phyloP scores from a whole-genome alignment of 2,329 filamentous ascomycete genomes.

The Talaromyces sp. region DNA sequence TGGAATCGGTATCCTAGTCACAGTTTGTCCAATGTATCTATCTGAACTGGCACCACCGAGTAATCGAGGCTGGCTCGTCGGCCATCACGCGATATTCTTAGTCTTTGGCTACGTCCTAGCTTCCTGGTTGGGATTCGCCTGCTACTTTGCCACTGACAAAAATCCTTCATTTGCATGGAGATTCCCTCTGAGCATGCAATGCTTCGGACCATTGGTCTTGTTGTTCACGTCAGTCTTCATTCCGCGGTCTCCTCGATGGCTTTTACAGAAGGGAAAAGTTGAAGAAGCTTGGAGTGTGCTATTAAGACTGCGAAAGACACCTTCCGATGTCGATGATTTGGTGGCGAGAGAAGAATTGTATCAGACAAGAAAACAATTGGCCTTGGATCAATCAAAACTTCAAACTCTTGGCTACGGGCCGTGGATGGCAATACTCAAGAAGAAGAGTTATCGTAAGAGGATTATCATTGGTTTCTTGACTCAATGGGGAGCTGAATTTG shows the following conservation, averaged over 20 bases:
- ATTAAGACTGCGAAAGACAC: conserved; percentile 36
- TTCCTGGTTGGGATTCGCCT: conserved; percentile 45
- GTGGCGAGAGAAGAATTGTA: conserved; percentile 47
- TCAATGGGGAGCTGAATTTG: conserved; percentile 54
- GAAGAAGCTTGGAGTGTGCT: conserved; percentile 48
- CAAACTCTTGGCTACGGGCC: conserved; percentile 37
- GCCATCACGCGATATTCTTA: conserved; percentile 47
- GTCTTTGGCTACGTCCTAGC: conserved; percentile 48
- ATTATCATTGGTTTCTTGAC: conserved; percentile 53
- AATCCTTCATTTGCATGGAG: conserved; percentile 45
- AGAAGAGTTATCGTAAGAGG: conserved; percentile 49
- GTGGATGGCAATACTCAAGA: conserved; percentile 47
- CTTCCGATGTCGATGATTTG: conserved; percentile 40
- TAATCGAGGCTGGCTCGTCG: conserved; percentile 45
- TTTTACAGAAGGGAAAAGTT: conserved; percentile 45
- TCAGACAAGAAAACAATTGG: conserved; percentile 47
- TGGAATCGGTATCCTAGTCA: conserved; percentile 43
- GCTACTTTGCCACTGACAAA: conserved; percentile 39
- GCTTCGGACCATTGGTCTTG: conserved; percentile 39
- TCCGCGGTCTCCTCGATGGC: conserved; percentile 50
- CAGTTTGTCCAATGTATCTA: conserved; percentile 46
- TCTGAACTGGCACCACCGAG: conserved; percentile 42
- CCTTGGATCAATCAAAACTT: conserved; percentile 43
- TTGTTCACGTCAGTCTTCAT: conserved; percentile 42
- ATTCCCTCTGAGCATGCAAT: conserved; percentile 44